These are phyloP conservation scores for Populus hybrid DNA, from an alignment of 441 rosid genomes.

Conservation along the genomic window DNA sequence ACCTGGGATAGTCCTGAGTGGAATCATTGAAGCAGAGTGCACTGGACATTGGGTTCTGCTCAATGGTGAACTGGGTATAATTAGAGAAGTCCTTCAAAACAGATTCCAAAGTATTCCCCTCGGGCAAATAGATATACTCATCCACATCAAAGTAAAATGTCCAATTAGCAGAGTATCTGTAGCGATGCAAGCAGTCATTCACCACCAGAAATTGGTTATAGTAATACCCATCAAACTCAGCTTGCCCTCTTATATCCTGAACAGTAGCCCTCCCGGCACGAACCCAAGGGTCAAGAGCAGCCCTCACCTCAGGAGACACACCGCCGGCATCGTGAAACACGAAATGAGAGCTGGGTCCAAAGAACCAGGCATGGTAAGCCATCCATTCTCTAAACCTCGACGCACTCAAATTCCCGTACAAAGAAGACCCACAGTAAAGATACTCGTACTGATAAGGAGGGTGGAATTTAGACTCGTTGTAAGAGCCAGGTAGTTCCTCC, in stretches of 20 bases:
- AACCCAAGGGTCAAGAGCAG: slow-evolving; percentile 68
- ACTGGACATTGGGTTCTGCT: slow-evolving; percentile 81
- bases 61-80: slow-evolving; percentile 76
- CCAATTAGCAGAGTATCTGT: slow-evolving; percentile 65
- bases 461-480: slow-evolving; percentile 41
- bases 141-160: slow-evolving; percentile 82
- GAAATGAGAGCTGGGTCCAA: slow-evolving; percentile 71
- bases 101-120: slow-evolving; percentile 44
- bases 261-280: slow-evolving; percentile 60
- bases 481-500: slow-evolving; percentile 55
- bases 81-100: slow-evolving; percentile 52
- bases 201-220: slow-evolving; percentile 81
- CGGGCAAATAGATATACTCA: slow-evolving; percentile 69
- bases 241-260: slow-evolving; percentile 66
- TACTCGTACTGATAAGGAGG: slow-evolving; percentile 65
- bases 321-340: slow-evolving; percentile 89
- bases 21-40: slow-evolving; percentile 64
- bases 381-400: slow-evolving; percentile 78
- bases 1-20: slow-evolving; percentile 55
- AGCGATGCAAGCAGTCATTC: slow-evolving; percentile 72
- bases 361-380: slow-evolving; percentile 86
- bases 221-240: slow-evolving; percentile 67
- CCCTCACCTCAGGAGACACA: slow-evolving; percentile 50
- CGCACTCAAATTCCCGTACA: slow-evolving; percentile 67
- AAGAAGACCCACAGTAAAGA: slow-evolving; percentile 74